Evolutionary conservation across 345 rosid species (phyloP).

Genomic region (Sisymbrium altissimum): DNA sequence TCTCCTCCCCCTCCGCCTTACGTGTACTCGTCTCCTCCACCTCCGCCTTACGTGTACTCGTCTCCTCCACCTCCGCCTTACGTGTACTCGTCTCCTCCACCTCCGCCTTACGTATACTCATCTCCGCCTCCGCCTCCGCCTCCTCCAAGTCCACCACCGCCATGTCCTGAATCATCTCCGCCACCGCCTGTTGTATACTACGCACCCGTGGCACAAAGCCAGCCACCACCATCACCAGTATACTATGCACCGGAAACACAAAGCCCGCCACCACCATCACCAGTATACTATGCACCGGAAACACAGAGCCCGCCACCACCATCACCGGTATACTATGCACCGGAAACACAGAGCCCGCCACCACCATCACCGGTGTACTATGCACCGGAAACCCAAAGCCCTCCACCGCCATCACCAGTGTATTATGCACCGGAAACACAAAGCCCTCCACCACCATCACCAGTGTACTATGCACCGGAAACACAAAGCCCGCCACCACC

Average conservation of each 20-base stretch:
- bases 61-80: constrained; percentile 36
- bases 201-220: constrained; percentile 28
- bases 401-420: constrained; percentile 32
- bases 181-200: constrained; percentile 38
- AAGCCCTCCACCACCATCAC: constrained; percentile 38
- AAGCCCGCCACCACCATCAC: constrained; percentile 24
- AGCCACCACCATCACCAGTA: constrained; percentile 40
- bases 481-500: constrained; percentile 32
- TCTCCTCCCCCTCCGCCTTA: constrained; percentile 29
- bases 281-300: not conserved
- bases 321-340: constrained; percentile 13
- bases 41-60: constrained; percentile 28
- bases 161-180: constrained; percentile 44
- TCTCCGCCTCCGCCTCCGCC: constrained; percentile 39
- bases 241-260: constrained; percentile 25
- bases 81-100: constrained; percentile 14
- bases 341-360: constrained; percentile 24
- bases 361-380: constrained; percentile 24
- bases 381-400: not conserved
- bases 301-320: constrained; percentile 34
- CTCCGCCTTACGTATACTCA: constrained; percentile 28
- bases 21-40: constrained; percentile 16
- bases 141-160: constrained; percentile 29
- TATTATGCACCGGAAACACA: not conserved
- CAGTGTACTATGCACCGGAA: constrained; percentile 23